Evolutionary conservation across 306 rosid species (phyloP).

Genomic region (Quercus wislizeni): DNA sequence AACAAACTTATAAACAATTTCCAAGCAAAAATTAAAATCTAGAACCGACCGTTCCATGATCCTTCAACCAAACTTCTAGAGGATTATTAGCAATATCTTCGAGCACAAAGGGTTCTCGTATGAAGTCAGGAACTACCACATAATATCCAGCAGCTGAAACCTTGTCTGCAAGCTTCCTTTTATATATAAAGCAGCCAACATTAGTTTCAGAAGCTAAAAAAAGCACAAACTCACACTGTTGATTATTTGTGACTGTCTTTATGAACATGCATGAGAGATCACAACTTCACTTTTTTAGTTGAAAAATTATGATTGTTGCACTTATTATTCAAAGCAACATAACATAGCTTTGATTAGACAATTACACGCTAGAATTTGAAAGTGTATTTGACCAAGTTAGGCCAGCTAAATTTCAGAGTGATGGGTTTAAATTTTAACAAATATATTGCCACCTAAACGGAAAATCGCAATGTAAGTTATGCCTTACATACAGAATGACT

Average conservation of each 20-base stretch:
- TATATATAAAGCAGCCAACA: conserved; percentile 12
- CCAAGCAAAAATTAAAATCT: neutral
- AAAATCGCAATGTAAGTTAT: neutral
- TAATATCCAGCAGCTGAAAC: conserved; percentile 72
- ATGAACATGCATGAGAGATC: neutral
- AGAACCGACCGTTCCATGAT: conserved; percentile 60
- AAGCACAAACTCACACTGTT: neutral
- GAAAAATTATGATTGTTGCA: neutral
- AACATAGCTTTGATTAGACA: neutral
- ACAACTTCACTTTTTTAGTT: neutral
- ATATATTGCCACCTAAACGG: neutral
- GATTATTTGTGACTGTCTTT: neutral
- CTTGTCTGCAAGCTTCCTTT: conserved; percentile 85
- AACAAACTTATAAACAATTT: neutral
- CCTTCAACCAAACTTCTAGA: conserved; percentile 46
- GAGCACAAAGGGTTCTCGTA: conserved; percentile 53
- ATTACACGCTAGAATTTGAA: neutral
- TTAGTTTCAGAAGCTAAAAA: conserved; percentile 6
- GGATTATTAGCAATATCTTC: conserved; percentile 32
- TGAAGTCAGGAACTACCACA: conserved; percentile 76
- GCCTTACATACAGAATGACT: neutral
- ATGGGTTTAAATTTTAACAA: neutral
- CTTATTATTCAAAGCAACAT: neutral
- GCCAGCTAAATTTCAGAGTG: neutral
- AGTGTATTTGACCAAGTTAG: neutral